phyloP scores from a whole-genome alignment of 805 yeast genomes.

The Trichomonascus vanleenenianus region DNA sequence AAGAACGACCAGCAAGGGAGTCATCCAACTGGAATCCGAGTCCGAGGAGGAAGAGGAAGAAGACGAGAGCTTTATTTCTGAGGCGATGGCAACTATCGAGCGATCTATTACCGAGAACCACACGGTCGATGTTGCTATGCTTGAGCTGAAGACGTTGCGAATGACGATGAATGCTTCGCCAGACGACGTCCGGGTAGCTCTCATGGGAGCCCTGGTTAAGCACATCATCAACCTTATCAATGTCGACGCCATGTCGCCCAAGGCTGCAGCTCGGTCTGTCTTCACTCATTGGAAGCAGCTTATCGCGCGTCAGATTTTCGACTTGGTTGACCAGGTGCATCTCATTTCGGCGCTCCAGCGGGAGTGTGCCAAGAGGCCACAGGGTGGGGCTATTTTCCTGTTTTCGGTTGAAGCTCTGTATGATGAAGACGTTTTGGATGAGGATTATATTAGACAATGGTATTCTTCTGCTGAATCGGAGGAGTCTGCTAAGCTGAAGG shows the following conservation, averaged over 20 bases:
- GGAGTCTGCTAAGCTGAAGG: conserved; percentile 32
- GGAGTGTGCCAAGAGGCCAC: conserved; percentile 35
- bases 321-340: conserved; percentile 68
- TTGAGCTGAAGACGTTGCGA: conserved; percentile 88
- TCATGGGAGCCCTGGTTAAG: conserved; percentile 60
- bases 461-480: conserved; percentile 51
- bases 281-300: conserved; percentile 77
- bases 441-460: conserved; percentile 75
- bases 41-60: conserved; percentile 45
- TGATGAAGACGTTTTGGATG: conserved; percentile 75
- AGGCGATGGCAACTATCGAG: conserved; percentile 89
- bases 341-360: conserved; percentile 43
- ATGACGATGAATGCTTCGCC: conserved; percentile 97
- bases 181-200: conserved; percentile 83
- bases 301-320: conserved; percentile 80
- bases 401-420: conserved; percentile 57
- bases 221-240: conserved; percentile 67
- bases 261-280: conserved; percentile 69
- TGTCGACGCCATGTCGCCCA: conserved; percentile 68
- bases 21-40: conserved; percentile 38
- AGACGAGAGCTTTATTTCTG: conserved; percentile 74
- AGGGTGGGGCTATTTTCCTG: conserved; percentile 39
- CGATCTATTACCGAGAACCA: conserved; percentile 91
- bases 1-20: conserved; percentile 23
- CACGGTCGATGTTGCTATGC: conserved; percentile 83